These are phyloP conservation scores for Fusarium mundagurra DNA, from an alignment of 2,329 filamentous ascomycete genomes.

Conservation along the genomic window DNA sequence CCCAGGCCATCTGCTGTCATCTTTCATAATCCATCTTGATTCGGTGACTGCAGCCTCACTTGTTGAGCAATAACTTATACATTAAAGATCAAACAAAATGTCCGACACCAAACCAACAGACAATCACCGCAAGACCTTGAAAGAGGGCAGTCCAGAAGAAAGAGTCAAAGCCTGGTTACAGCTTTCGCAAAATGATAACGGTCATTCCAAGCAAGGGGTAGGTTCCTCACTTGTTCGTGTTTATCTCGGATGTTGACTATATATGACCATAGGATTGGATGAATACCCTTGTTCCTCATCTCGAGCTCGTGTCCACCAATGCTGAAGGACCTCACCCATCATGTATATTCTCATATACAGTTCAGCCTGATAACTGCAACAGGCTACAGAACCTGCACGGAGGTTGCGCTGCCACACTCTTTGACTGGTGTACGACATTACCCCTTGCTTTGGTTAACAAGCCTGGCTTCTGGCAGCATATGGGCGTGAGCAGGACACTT, in stretches of 20 bases:
- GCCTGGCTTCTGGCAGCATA: conserved; percentile 68
- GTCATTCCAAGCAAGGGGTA: conserved; percentile 46
- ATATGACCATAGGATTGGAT: conserved; percentile 55
- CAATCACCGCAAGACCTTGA: conserved; percentile 24
- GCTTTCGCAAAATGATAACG: conserved; percentile 42
- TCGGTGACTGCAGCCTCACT: background rate
- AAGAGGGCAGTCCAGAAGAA: conserved; percentile 46
- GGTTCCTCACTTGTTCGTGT: conserved; percentile 6
- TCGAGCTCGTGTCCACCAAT: conserved; percentile 51
- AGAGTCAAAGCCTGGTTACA: conserved; percentile 47
- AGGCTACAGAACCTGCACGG: conserved; percentile 66
- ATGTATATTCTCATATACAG: conserved; percentile 59
- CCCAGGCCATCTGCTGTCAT: background rate
- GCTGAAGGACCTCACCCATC: conserved; percentile 49
- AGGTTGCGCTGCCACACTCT: conserved; percentile 71
- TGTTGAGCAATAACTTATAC: background rate
- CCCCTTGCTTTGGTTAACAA: conserved; percentile 65
- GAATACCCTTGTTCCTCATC: conserved; percentile 51
- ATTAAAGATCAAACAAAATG: background rate
- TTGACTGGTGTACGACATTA: conserved; percentile 72
- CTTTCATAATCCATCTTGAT: background rate
- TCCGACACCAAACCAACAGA: conserved; percentile 5
- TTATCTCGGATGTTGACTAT: background rate
- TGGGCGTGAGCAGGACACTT: conserved; percentile 73
- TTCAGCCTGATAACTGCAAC: conserved; percentile 64